Base-by-base conservation (phyloP, 345 rosid genomes). In the Hirschfeldia incana region DNA sequence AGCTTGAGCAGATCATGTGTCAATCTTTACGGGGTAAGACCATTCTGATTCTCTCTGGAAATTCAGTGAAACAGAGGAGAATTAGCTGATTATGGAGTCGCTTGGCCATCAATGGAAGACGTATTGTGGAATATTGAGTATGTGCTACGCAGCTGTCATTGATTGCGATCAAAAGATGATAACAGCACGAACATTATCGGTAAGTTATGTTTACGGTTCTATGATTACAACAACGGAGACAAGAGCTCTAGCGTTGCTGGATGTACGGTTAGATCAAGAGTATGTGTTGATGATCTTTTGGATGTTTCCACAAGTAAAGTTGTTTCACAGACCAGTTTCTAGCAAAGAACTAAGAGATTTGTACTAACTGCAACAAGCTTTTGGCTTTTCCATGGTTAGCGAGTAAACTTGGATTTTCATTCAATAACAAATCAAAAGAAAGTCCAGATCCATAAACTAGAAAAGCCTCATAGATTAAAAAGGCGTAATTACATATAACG, bases 51-150 rank as follows among this genome's bases (percentile, higher is more conserved):
- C 3, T 9, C 9, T 36, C 42, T 7, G 2, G 42, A 10, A 42
- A 1, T 42, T 42, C 13, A 5, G 51, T 44, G 51, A 11, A 44
- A 44, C 6, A 44, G 15, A 44, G 51, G 4, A 42, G n/a, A 10
- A 1, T 10, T 42, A 42, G 42, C 42, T 36, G 9, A 36, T 2
- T 7, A 7, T 36, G 42, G 42, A 16, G 91, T 92, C 1, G 94
- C 89, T 78, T 85, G 97, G 69, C 97, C 97, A 67, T 85, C 96
- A 0, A 89, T 94, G 93, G 97, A 91, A 81, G 98, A 91, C 72
- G 96, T 92, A 46, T 76, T 92, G 72, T 92, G 98, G 98, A 94
- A 92, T 80, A 87, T 94, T 63, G 97, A 94, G 80, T 90, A 92
- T 29, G 92, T n/a, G n/a, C 93, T 3, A 88, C 89, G 79, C 98